Percentiles rank a stretch among this genome's conserved stretches.
Conservation (phyloP, 208 protist genomes). For the Cochliopodium minus region DNA sequence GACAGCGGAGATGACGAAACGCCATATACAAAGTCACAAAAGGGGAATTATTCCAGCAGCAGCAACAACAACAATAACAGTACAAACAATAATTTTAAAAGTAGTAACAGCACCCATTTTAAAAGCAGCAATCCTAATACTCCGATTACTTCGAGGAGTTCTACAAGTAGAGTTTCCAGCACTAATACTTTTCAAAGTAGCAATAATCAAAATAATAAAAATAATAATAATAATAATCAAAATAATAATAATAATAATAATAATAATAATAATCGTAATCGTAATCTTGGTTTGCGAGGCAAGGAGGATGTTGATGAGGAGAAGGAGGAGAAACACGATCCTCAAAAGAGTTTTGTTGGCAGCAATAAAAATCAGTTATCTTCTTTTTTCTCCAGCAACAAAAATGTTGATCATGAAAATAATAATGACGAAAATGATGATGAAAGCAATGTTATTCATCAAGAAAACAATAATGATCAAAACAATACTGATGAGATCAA, state of each 20-base stretch:
- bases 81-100: too few species aligned
- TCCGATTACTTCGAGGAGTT: too few species aligned
- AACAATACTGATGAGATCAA: too few species aligned
- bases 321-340: background rate
- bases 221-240: background rate
- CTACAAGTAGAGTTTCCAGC: background rate
- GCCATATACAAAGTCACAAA: background rate
- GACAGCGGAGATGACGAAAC: background rate
- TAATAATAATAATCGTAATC: background rate
- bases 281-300: background rate
- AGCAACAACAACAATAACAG: too few species aligned
- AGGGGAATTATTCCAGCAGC: too few species aligned
- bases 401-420: background rate
- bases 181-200: background rate
- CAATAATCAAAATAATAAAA: background rate
- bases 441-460: background rate
- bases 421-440: background rate
- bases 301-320: background rate
- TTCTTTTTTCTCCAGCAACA: background rate
- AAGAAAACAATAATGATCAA: background rate
- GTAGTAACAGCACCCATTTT: too few species aligned
- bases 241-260: background rate
- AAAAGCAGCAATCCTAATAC: too few species aligned
- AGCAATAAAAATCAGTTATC: background rate
- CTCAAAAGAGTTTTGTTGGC: background rate